A percentile compares a stretch with the other conserved stretches of the same genome.
These are phyloP conservation scores for Neofusicoccum kwambonambiense DNA, from an alignment of 2,329 filamentous ascomycete species.

Conservation along the genomic window DNA sequence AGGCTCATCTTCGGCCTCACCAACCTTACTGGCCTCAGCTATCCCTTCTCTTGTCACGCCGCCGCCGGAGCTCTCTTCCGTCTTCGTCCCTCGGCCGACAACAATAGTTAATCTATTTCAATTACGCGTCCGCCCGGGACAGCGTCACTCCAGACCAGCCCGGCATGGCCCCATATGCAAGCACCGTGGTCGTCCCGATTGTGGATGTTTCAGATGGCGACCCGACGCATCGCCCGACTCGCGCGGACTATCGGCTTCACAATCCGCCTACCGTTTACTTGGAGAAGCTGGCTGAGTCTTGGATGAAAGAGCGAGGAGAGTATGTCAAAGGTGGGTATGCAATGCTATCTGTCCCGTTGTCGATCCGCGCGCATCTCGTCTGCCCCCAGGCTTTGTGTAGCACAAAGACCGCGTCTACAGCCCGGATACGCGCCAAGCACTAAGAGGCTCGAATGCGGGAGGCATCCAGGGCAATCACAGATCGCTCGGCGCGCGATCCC, in stretches of 20 bases:
- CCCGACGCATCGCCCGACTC: conserved; percentile 36
- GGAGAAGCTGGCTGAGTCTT: conserved; percentile 47
- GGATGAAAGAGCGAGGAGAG: conserved; percentile 47
- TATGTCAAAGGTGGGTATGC: neutral
- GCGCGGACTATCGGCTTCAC: conserved; percentile 33
- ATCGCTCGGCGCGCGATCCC: neutral
- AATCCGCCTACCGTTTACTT: conserved; percentile 45
- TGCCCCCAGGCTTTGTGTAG: no score
- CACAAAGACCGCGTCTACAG: no score
- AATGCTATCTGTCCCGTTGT: neutral
- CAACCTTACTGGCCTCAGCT: neutral
- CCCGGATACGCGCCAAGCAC: no score
- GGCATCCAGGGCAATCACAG: neutral
- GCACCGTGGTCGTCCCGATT: neutral
- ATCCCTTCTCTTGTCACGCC: neutral
- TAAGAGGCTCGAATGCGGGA: no score
- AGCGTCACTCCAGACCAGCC: neutral
- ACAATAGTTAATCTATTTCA: neutral
- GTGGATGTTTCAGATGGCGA: conserved; percentile 36
- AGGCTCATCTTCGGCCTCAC: conserved; percentile 4
- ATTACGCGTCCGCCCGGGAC: neutral
- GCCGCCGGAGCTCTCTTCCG: neutral
- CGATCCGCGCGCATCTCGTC: neutral
- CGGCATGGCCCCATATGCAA: conserved; percentile 1
- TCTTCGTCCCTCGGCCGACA: neutral